Conservation (phyloP, 2,329 filamentous ascomycete species). For the Alternaria ethzedia region DNA sequence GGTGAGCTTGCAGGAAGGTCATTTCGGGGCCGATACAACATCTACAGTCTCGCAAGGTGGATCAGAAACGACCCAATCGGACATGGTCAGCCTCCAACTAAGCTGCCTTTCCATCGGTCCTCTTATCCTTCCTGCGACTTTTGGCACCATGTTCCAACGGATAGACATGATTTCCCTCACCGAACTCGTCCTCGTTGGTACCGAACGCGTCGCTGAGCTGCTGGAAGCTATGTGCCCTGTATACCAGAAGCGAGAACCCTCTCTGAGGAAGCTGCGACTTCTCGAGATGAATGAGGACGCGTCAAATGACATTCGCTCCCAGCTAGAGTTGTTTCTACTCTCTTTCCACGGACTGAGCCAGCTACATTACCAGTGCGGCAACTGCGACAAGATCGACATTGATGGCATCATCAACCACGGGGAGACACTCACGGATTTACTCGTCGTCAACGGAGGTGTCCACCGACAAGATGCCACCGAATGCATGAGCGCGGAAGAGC, state of each 20-base stretch:
- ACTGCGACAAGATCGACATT: background rate
- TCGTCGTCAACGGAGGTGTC: background rate
- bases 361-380: background rate
- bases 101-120: background rate
- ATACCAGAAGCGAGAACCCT: background rate
- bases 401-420: background rate
- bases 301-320: accelerated
- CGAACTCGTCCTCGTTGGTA: background rate
- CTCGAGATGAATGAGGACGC: accelerated
- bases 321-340: background rate
- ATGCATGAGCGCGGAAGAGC: background rate
- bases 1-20: background rate
- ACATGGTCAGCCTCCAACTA: background rate
- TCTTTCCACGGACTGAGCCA: background rate
- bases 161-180: background rate
- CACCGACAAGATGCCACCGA: background rate
- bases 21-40: background rate
- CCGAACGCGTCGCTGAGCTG: background rate
- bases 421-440: background rate
- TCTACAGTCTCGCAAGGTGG: background rate
- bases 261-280: background rate
- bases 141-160: background rate
- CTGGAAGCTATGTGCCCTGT: background rate
- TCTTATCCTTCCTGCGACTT: background rate
- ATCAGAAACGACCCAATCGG: background rate